Evolutionary conservation across 495 filamentous ascomycete species (phyloP).

Genomic region (Letharia lupina): DNA sequence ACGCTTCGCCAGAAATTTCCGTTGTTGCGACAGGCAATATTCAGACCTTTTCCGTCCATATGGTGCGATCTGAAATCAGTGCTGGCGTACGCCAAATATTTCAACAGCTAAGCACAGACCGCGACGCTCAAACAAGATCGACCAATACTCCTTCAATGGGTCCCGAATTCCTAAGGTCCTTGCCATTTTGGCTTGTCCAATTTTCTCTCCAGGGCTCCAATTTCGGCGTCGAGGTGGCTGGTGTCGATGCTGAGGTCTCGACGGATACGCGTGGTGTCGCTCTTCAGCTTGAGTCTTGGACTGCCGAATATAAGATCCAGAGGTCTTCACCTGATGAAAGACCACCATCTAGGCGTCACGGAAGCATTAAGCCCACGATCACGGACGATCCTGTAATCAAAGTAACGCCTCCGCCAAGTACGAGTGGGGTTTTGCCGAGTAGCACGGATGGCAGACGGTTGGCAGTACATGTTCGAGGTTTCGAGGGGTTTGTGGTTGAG

Average conservation of each 20-base stretch:
- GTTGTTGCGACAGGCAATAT: constrained; percentile 72
- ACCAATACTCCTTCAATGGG: constrained; percentile 41
- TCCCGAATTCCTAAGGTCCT: constrained; percentile 61
- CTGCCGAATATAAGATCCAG: constrained; percentile 80
- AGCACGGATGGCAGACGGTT: constrained; percentile 79
- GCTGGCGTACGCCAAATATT: constrained; percentile 87
- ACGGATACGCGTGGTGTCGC: constrained; percentile 69
- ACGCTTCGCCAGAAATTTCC: constrained; percentile 74
- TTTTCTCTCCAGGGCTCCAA: constrained; percentile 81
- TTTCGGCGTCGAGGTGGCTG: constrained; percentile 83
- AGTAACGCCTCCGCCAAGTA: constrained; percentile 52
- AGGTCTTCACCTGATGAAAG: constrained; percentile 51
- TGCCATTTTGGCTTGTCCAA: constrained; percentile 78
- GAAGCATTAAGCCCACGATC: constrained; percentile 47
- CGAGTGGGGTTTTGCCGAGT: constrained; percentile 46
- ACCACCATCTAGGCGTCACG: constrained; percentile 46
- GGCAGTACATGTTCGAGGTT: constrained; percentile 65
- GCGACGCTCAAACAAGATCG: constrained; percentile 54
- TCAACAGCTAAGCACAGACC: constrained; percentile 59
- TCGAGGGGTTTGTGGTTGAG: constrained; percentile 87
- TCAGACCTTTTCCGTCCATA: constrained; percentile 78
- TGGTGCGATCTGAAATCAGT: constrained; percentile 86
- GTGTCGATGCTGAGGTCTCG: constrained; percentile 73
- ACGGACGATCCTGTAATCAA: constrained; percentile 42
- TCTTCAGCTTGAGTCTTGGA: constrained; percentile 82